These are phyloP conservation scores for Aphanomyces stellatus DNA, from an alignment of 352 stramenopile genomes.

Conservation along the genomic window DNA sequence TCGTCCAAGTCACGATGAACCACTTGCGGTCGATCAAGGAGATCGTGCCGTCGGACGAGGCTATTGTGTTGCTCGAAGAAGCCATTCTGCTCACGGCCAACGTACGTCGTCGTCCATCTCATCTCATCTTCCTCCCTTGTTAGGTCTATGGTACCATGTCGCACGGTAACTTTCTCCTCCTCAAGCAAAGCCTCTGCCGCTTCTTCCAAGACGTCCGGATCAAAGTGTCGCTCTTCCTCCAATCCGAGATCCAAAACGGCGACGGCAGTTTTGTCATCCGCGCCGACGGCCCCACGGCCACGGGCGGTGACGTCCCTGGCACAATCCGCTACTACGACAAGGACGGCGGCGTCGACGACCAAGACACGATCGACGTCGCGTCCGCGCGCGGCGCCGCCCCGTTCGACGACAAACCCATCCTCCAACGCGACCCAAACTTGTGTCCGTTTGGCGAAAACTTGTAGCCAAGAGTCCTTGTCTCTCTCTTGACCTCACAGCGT, in stretches of 20 bases:
- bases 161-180: slow-evolving; percentile 60
- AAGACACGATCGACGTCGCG: slow-evolving; percentile 54
- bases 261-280: slow-evolving; percentile 78
- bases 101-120: slow-evolving; percentile 18
- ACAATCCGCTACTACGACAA: slow-evolving; percentile 26
- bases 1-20: slow-evolving; percentile 86
- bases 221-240: slow-evolving; percentile 87
- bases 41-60: slow-evolving; percentile 54
- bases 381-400: slow-evolving; percentile 42
- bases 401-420: slow-evolving; percentile 38
- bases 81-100: slow-evolving; percentile 68
- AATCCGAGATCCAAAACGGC: slow-evolving; percentile 76
- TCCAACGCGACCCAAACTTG: slow-evolving; percentile 52
- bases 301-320: slow-evolving; percentile 56
- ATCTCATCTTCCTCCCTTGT: neutral
- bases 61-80: slow-evolving; percentile 63
- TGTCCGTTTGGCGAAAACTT: slow-evolving; percentile 70
- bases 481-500: no score
- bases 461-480: no score
- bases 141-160: slow-evolving; percentile 57
- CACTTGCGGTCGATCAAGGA: slow-evolving; percentile 67
- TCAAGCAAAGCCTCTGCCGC: slow-evolving; percentile 78
- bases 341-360: slow-evolving; percentile 37
- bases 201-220: slow-evolving; percentile 89
- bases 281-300: slow-evolving; percentile 61